Evolutionary conservation across 257 asterid genomes (phyloP), one percentile per base, ranked within the genome.

Genomic region (Galeopsis tetrahit): DNA sequence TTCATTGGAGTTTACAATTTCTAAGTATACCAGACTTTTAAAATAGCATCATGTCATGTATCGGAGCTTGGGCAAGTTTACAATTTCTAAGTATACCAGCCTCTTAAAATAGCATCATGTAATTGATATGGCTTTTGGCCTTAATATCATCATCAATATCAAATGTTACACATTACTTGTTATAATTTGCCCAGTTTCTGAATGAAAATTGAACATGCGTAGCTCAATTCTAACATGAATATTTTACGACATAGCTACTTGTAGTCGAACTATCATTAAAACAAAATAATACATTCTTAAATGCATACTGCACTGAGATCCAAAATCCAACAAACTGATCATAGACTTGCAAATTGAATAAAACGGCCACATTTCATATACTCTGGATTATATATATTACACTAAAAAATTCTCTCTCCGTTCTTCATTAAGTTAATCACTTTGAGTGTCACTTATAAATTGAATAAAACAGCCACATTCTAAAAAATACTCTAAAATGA

Each of bases 1-100:
- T 90, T 90, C 78, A 86, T 90, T 67, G 97, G 95, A 87, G 93
- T 89, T 83, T 93, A 79, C 73, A 21, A 90, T 64, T 85, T 90
- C 75, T 87, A 85, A 84, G 64, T 28, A 31, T 49, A 62, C 42
- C 63, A 71, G n/a, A 69, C 31, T 52, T 21, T 57, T 59, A 49
- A 31, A 63, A 63, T 63, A 49, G 66, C 46, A 67, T 60, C 48
- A 51, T 69, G 35, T 58, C 28, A 21, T 21, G 28, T 21, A 21
- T 21, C 28, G 28, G 28, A 68, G 98, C 92, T 51, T 93, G 98
- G 98, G 93, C 89, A 65, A 87, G 93, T 89, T 83, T 93, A 79
- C 73, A 21, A 90, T 64, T 85, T 90, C 75, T 87, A 85, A 84
- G 64, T 28, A 31, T 49, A 62, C 42, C 63, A 71, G n/a, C 71